Percentiles rank a stretch among this genome's conserved stretches.
Evolutionary conservation across 2,329 filamentous ascomycete genomes (phyloP).

Genomic region (Coleophoma eucalyptorum): DNA sequence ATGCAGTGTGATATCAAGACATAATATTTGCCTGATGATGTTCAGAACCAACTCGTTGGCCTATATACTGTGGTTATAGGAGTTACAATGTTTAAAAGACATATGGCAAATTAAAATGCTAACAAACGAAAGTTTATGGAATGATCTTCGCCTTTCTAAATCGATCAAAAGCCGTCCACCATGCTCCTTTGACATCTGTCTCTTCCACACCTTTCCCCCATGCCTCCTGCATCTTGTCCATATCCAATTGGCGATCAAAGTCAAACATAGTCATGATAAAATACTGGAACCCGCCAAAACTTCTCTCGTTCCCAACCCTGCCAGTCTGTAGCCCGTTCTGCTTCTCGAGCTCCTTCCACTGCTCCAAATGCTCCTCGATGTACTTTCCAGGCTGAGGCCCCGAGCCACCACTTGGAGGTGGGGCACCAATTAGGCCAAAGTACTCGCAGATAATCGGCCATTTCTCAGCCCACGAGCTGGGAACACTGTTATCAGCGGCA

Average conservation of each 20-base stretch:
- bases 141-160: slow-evolving; percentile 39
- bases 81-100: too few relatives aligned
- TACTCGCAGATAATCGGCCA: slow-evolving; percentile 42
- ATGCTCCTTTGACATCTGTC: slow-evolving; percentile 27
- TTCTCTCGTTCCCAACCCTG: slow-evolving; percentile 32
- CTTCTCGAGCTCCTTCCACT: slow-evolving; percentile 28
- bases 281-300: slow-evolving; percentile 35
- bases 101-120: too few relatives aligned
- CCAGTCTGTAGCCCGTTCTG: slow-evolving; percentile 33
- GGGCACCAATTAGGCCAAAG: slow-evolving; percentile 38
- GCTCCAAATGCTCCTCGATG: slow-evolving; percentile 26
- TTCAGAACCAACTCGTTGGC: neutral
- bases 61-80: too few relatives aligned
- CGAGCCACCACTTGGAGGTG: slow-evolving; percentile 22
- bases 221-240: slow-evolving; percentile 36
- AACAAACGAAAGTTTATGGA: slow-evolving; percentile 15
- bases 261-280: slow-evolving; percentile 40
- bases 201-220: slow-evolving; percentile 36
- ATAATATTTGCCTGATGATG: too few relatives aligned
- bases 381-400: slow-evolving; percentile 30
- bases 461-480: slow-evolving; percentile 35
- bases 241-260: slow-evolving; percentile 40
- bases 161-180: slow-evolving; percentile 37
- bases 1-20: too few relatives aligned
- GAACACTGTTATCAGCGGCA: slow-evolving; percentile 33